Base-by-base conservation (phyloP, 2,329 filamentous ascomycete species). In the Sporothrix humicola region DNA sequence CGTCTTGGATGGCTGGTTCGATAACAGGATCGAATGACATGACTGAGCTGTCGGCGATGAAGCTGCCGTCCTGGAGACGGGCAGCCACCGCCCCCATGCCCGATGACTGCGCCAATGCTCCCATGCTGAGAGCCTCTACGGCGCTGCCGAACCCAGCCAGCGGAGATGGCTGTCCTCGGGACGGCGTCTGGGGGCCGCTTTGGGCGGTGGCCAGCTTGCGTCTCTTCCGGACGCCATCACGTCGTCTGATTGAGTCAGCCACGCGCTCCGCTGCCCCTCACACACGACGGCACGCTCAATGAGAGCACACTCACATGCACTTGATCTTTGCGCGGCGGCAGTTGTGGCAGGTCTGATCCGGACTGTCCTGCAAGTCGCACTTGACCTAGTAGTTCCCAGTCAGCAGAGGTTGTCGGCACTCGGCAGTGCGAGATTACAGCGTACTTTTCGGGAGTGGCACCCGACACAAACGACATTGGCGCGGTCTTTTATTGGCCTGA, bases 401-500 rank as follows among this genome's bases (percentile, higher is more conserved):
- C 50, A 54, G 50, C 50, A 54, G 50, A 54, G 50, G 50, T 54
- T 54, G 50, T 54, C 50, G 50, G 50, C 50, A 54, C 50, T 54
- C 50, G 50, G 50, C 50, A 54, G 50, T 54, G 50, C 17, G 50
- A 10, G 50, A 20, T 54, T 54, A 54, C 50, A 54, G 50, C 50
- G 50, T 54, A 54, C 50, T 54, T 54, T 54, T 54, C 50, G 50
- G 17, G 50, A 54, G 50, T 54, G 50, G 50, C 50, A 54, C 50
- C 50, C 50, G 17, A 54, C 50, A 54, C 50, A 54, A 54, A 54
- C 50, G 50, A 54, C 50, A 54, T 54, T 54, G 50, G 50, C 50
- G 50, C 50, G 50, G 50, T 54, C 50, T 54, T 54, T 54, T 54
- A 54, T 54, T 54, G 50, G 50, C 50, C 50, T 54, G 50, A 54